Conservation (phyloP, 805 yeast species). For the Metschnikowia shivogae region DNA sequence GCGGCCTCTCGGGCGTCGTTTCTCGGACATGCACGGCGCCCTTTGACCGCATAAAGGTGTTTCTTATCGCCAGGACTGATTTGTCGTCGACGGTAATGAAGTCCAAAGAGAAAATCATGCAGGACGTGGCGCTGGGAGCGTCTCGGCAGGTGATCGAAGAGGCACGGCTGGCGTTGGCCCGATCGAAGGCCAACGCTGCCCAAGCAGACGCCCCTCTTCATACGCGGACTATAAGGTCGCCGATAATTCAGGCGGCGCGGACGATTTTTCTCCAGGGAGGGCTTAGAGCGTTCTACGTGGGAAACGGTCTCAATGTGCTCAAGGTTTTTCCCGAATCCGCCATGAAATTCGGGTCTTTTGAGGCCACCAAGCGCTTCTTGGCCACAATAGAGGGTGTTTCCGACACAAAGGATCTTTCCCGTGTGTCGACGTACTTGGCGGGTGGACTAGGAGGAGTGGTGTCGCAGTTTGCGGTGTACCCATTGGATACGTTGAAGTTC, state of each 20-base stretch:
- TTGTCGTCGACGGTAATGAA: conserved; percentile 64
- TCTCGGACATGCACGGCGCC: conserved; percentile 97
- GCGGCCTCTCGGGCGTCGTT: conserved; percentile 93
- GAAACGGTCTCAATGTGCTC: conserved; percentile 88
- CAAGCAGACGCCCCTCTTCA: conserved; percentile 28
- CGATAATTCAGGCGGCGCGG: conserved; percentile 73
- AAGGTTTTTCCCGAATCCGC: conserved; percentile 97
- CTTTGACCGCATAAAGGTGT: conserved; percentile 90
- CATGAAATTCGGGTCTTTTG: conserved; percentile 95
- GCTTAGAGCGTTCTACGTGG: conserved; percentile 81
- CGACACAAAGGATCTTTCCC: conserved; percentile 67
- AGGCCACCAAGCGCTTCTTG: conserved; percentile 71
- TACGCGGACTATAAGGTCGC: conserved; percentile 56
- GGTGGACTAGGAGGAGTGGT: conserved; percentile 97
- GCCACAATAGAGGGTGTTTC: conserved; percentile 72
- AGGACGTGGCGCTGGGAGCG: conserved; percentile 33
- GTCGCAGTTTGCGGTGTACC: conserved; percentile 90
- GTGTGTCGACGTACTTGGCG: conserved; percentile 76
- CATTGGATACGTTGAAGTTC: conserved; percentile 91
- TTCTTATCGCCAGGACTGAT: conserved; percentile 86
- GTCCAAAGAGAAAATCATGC: conserved; percentile 44
- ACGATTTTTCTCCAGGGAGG: conserved; percentile 89
- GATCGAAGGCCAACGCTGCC: conserved; percentile 29
- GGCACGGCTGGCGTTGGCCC: conserved; percentile 27
- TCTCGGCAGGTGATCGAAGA: conserved; percentile 33